Conservation (phyloP, 192 early-diverging fungal genomes). For the Backusella luteola region DNA sequence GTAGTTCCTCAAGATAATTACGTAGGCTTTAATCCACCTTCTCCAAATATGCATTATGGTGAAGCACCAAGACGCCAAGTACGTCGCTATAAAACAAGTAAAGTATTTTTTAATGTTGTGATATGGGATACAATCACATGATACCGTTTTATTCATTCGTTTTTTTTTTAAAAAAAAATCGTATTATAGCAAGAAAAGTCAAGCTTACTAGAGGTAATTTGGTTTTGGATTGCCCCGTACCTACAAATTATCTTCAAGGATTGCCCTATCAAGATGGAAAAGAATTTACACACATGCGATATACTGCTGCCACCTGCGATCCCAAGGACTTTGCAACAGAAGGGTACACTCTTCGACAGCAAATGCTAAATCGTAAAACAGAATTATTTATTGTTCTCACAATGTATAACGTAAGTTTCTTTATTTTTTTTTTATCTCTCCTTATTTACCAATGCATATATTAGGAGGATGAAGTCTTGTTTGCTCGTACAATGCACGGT, state of each 20-base stretch:
- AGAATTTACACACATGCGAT: constrained; percentile 75
- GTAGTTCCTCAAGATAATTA: constrained; percentile 19
- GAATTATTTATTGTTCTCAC: constrained; percentile 84
- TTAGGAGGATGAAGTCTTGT: constrained; percentile 72
- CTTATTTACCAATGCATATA: constrained; percentile 28
- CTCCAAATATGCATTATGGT: constrained; percentile 35
- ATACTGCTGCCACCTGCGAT: constrained; percentile 72
- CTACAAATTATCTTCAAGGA: constrained; percentile 45
- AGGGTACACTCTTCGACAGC: constrained; percentile 65
- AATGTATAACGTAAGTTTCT: constrained; percentile 59
- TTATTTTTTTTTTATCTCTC: background rate
- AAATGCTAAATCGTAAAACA: constrained; percentile 60
- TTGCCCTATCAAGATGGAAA: constrained; percentile 48
- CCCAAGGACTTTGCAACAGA: constrained; percentile 54
- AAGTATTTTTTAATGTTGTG: constrained; percentile 4
- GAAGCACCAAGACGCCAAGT: constrained; percentile 46
- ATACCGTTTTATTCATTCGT: background rate
- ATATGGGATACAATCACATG: background rate
- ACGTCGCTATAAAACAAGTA: constrained; percentile 53
- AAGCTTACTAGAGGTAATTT: constrained; percentile 66
- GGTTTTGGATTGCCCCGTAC: constrained; percentile 73
- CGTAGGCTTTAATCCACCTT: constrained; percentile 20
- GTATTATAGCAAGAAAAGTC: constrained; percentile 35
- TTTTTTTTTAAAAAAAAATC: background rate
- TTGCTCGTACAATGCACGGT: constrained; percentile 73